Evolutionary conservation across 2,329 filamentous ascomycete genomes (phyloP).

Genomic region (Tolypocladium nubicola): DNA sequence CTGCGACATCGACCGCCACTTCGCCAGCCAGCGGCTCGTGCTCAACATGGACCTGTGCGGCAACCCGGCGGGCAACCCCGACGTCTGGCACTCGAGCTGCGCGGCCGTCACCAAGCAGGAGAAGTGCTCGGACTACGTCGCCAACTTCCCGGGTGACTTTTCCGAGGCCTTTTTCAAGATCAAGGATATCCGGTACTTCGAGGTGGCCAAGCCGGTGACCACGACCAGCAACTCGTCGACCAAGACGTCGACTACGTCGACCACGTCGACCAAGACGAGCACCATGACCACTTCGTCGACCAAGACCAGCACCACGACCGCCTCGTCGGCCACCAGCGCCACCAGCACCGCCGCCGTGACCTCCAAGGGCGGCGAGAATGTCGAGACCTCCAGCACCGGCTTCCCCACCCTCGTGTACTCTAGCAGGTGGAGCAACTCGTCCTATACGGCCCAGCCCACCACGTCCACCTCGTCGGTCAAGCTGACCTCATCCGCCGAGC

Average conservation of each 20-base stretch:
- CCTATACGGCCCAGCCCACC: neutral
- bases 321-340: neutral
- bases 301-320: neutral
- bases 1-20: conserved; percentile 55
- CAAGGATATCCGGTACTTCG: conserved; percentile 26
- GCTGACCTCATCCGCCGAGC: conserved; percentile 3
- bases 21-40: conserved; percentile 60
- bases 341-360: conserved; percentile 1
- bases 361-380: neutral
- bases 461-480: neutral
- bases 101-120: conserved; percentile 9
- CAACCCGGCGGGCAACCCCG: conserved; percentile 44
- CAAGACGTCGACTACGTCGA: neutral
- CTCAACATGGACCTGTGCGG: conserved; percentile 70
- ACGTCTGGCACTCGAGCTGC: conserved; percentile 18
- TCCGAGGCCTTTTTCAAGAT: conserved; percentile 34
- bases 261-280: neutral
- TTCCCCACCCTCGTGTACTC: neutral
- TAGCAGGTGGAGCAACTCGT: neutral
- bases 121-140: conserved; percentile 26
- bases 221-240: conserved; percentile 3
- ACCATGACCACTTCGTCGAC: conserved; percentile 1
- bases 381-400: neutral
- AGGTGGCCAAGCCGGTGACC: conserved; percentile 6
- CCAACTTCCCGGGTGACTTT: conserved; percentile 23